Evolutionary conservation across 2,329 filamentous ascomycete species (phyloP), one percentile per base, ranked within the genome.

Genomic region (Gaeumannomyces sp.): DNA sequence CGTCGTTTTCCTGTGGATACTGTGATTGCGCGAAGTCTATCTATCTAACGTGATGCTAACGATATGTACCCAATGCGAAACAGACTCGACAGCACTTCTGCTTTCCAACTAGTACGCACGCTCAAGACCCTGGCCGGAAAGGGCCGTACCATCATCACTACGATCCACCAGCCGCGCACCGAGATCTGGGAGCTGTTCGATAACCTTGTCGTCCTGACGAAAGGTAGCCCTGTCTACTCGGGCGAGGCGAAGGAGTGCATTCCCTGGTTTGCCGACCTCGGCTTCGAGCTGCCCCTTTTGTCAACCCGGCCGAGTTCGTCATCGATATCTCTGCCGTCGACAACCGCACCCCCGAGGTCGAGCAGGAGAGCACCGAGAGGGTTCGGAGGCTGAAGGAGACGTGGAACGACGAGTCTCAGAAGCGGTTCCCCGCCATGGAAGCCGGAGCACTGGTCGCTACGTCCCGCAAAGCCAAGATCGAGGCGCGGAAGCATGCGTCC

Each of bases 141-240:
- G 71, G 89, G 89, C 0, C 79, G 89, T 29, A 93, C 89, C 0
- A 81, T 93, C 64, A 83, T 93, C 19, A 88, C 87, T 0, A 92
- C 89, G 0, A 90, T 93, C 50, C 90, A 93, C 72, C 89, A 92
- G 67, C 90, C 90, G 27, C 82, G 90, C 27, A 92, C 89, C 0
- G 90, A 93, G 72, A 93, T 93, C 19, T 93, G 90, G 89, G 83
- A 85, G 38, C 80, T 92, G 22, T 91, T 93, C 71, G 90, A 93
- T 73, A 86, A 87, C 66, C 79, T 93, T 10, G 79, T 92, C 13
- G 80, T 93, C 16, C 74, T 93, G 3, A 87, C 89, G 1, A 83
- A 81, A 69, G 90, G 90, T 0, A 84, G 82, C 45, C 85, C 88
- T 0, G 83, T 92, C 0, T 93, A 89, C 70, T 88, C 87, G 28